Base-by-base conservation (phyloP, 352 stramenopile species). In the Pythium pyrilobum region DNA sequence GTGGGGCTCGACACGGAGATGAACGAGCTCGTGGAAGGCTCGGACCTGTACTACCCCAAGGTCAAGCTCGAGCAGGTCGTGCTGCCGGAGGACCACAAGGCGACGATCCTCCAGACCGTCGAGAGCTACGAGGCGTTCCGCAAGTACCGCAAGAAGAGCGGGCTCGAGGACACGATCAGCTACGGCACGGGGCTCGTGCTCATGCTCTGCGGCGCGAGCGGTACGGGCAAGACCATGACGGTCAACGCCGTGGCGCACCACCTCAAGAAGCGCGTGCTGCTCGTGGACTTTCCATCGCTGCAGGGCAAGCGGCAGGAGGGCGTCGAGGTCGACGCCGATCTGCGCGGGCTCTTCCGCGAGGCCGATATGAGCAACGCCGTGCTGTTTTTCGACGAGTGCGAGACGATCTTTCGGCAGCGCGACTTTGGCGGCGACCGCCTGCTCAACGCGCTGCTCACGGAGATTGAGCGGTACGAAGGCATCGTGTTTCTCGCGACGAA, bases 221-320 rank as follows among this genome's bases (percentile, higher is more conserved):
- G 86, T 34, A 95, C 85, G n/a, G 86, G 86, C 51, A 96, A 96
- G 71, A 96, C 86, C 12, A 96, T 96, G 86, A 95, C 85, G 1
- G 86, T 94, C 27, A 93, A 95, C 44, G 86, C 83, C 29, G 82
- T 96, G 1, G 86, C 84, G 16, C 65, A 92, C 40, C 81, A 92
- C 34, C 52, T 96, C 20, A 80, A 88, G 50, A 96, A 96, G 59
- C 81, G 83, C 50, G 83, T 96, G 45, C 66, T 96, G 33, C 64
- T 94, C n/a, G 81, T 94, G 37, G 85, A 96, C 47, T 96, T 96
- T 48, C 80, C 81, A 7, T 93, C 81, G 9, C 60, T 95, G 25
- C 82, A 91, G 52, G 82, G 82, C 13, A 94, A 92, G 45, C 81
- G 68, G 3, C 74, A 86, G 39, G 81, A 93, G 29, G 78, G 81